These are phyloP conservation scores for Pythium brachiatum DNA, from an alignment of 352 stramenopile genomes.

Conservation along the genomic window DNA sequence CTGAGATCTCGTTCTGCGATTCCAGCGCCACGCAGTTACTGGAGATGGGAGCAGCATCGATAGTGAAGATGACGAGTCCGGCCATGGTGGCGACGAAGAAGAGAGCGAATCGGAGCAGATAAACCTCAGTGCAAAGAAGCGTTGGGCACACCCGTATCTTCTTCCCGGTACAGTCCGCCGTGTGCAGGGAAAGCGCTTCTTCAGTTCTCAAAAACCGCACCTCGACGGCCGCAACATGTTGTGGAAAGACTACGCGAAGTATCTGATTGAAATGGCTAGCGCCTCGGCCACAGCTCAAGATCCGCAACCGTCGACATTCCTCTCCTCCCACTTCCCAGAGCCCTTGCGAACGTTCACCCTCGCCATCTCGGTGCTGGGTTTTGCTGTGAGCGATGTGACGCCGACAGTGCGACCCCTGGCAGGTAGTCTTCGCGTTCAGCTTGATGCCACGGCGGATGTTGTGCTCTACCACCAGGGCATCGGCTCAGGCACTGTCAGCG, in stretches of 20 bases:
- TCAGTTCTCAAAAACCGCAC: slow-evolving; percentile 25
- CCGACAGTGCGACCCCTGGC: slow-evolving; percentile 21
- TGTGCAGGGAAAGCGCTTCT: slow-evolving; percentile 42
- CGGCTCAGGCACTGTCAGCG: slow-evolving; percentile 18
- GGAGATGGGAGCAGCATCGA: too few species aligned
- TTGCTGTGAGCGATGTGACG: slow-evolving; percentile 24
- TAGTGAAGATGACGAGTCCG: slow-evolving; percentile 9
- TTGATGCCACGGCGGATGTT: slow-evolving; percentile 14
- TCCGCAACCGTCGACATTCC: too few species aligned
- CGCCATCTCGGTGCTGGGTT: slow-evolving; percentile 49
- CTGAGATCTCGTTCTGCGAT: slow-evolving; percentile 44
- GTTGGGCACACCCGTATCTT: slow-evolving; percentile 28
- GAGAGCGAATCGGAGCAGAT: too few species aligned
- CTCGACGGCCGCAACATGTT: slow-evolving; percentile 47
- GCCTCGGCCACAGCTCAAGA: neutral
- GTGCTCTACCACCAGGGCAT: slow-evolving; percentile 60
- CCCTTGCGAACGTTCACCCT: slow-evolving; percentile 42
- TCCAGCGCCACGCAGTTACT: slow-evolving; percentile 47
- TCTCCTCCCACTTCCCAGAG: slow-evolving; percentile 59
- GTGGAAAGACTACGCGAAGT: slow-evolving; percentile 56
- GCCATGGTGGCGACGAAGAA: slow-evolving; percentile 4
- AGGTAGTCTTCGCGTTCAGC: slow-evolving; percentile 9
- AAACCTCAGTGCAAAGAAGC: slow-evolving; percentile 2
- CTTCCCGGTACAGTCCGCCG: slow-evolving; percentile 43
- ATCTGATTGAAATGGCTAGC: slow-evolving; percentile 23